Conservation (phyloP, 2,329 filamentous ascomycete genomes). For the Phialophora expanda region DNA sequence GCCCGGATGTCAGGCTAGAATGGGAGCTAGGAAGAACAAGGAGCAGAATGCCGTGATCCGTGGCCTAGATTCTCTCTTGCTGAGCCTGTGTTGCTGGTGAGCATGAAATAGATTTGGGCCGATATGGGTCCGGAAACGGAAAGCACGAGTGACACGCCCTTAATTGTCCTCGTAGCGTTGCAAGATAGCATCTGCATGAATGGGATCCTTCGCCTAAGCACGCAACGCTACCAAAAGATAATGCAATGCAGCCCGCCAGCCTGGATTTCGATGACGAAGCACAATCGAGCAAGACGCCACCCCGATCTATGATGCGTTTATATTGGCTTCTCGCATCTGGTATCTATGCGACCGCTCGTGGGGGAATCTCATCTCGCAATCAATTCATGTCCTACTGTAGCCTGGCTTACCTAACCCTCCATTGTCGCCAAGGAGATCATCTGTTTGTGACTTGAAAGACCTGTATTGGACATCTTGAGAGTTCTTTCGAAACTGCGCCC, state of each 20-base stretch:
- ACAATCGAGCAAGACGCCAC: slow-evolving; percentile 30
- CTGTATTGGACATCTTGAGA: too few species aligned
- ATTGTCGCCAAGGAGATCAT: neutral
- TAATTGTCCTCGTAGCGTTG: neutral
- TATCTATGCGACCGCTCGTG: neutral
- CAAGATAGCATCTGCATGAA: neutral
- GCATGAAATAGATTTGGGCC: neutral
- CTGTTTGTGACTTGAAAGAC: neutral
- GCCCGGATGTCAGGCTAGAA: slow-evolving; percentile 21
- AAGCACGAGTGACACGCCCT: neutral
- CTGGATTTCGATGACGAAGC: slow-evolving; percentile 25
- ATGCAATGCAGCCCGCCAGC: slow-evolving; percentile 29
- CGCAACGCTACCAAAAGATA: slow-evolving; percentile 25
- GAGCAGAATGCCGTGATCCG: slow-evolving; percentile 16
- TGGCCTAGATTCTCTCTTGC: slow-evolving; percentile 9
- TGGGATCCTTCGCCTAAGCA: slow-evolving; percentile 5
- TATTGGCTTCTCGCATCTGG: slow-evolving; percentile 21
- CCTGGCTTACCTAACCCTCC: neutral
- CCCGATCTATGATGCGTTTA: slow-evolving; percentile 34
- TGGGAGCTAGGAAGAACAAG: slow-evolving; percentile 24
- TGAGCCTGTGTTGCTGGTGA: neutral
- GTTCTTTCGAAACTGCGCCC: too few species aligned
- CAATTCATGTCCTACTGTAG: neutral
- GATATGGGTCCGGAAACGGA: slow-evolving; percentile 8
- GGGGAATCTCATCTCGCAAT: neutral